Evolutionary conservation across 176 grass and related monocot species (phyloP).

Genomic region (Phyllostachys edulis): DNA sequence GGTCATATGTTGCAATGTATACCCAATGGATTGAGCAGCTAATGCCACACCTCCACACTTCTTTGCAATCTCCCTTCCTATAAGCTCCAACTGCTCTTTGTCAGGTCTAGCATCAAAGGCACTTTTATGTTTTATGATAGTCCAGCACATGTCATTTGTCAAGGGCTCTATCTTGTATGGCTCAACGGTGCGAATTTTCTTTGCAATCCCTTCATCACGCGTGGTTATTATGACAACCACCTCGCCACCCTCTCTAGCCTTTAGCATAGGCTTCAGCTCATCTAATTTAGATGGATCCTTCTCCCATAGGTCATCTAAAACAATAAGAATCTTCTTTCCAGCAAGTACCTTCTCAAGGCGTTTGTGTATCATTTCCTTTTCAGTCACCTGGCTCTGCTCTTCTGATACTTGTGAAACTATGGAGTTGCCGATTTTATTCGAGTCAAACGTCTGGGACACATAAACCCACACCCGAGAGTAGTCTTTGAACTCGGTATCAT

Average conservation of each 20-base stretch:
- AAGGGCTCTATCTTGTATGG: slow-evolving; percentile 16
- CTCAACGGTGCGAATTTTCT: background rate
- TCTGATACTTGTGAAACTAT: slow-evolving; percentile 26
- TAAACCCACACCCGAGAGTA: slow-evolving; percentile 25
- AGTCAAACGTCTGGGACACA: slow-evolving; percentile 27
- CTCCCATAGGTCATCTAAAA: slow-evolving; percentile 49
- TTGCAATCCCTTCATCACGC: background rate
- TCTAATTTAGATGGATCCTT: background rate
- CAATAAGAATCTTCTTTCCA: background rate
- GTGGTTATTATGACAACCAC: slow-evolving; percentile 35
- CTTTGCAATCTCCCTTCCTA: slow-evolving; percentile 17
- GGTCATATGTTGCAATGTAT: background rate
- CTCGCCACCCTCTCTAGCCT: background rate
- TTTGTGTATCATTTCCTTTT: background rate
- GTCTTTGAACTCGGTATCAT: background rate
- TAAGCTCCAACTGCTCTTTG: background rate
- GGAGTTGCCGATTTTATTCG: background rate
- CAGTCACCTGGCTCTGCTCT: background rate
- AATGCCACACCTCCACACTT: slow-evolving; percentile 40
- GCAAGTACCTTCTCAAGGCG: background rate
- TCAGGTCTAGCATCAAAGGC: background rate
- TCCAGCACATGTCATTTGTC: slow-evolving; percentile 26
- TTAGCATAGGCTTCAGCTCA: background rate
- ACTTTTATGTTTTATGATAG: slow-evolving; percentile 26
- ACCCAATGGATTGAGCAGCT: slow-evolving; percentile 33